phyloP scores from a whole-genome alignment of 2,329 filamentous ascomycete species.

The Graphilbum ipis-grandicollis region DNA sequence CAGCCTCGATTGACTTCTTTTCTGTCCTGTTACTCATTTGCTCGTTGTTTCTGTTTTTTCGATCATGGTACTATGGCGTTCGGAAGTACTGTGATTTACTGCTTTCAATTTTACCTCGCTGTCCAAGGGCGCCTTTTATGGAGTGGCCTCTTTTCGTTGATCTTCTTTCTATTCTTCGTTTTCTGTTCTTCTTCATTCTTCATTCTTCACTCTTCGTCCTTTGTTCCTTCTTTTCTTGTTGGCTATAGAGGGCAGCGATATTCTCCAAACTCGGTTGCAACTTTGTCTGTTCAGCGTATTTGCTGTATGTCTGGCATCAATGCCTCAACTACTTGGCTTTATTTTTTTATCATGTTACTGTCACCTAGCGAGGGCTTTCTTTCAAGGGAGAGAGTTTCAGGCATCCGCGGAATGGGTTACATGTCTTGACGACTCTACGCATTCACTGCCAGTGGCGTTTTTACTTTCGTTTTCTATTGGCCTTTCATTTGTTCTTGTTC shows the following conservation, averaged over 20 bases:
- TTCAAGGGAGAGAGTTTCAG: background rate
- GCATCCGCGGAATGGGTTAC: background rate
- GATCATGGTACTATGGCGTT: too few relatives aligned
- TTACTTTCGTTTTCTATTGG: background rate
- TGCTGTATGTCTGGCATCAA: background rate
- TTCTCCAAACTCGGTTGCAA: background rate
- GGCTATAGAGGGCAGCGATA: background rate
- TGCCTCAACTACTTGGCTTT: background rate
- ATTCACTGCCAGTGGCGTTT: background rate
- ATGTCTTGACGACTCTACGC: background rate
- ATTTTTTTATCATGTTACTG: too few relatives aligned
- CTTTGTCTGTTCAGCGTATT: background rate
- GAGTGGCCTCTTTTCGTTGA: background rate
- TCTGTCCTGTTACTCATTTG: constrained; percentile 1
- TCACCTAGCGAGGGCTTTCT: background rate
- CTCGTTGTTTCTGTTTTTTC: background rate
- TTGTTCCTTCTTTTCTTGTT: background rate
- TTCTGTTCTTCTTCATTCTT: constrained; percentile 2
- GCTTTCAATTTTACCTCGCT: too few relatives aligned
- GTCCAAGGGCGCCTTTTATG: too few relatives aligned
- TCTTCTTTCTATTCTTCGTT: background rate
- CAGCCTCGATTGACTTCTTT: background rate
- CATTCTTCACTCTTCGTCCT: background rate
- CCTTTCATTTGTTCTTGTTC: background rate
- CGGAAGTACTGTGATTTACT: too few relatives aligned